phyloP scores from a whole-genome alignment of 169 alveolate genomes.

The Plasmodium vivax region DNA sequence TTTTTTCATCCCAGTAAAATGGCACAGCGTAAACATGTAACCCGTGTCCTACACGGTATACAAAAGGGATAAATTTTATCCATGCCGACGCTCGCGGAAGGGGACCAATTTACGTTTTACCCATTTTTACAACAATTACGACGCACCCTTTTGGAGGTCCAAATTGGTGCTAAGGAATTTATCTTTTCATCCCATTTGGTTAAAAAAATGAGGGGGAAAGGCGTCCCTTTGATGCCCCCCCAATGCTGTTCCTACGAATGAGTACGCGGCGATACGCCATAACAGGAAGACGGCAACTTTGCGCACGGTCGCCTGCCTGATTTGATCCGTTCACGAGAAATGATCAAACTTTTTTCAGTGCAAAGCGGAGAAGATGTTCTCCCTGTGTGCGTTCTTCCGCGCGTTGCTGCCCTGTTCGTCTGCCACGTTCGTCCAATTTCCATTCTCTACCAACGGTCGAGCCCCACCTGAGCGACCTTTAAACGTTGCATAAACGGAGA shows the following conservation, averaged over 20 bases:
- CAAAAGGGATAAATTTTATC: neutral
- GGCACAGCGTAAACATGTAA: neutral
- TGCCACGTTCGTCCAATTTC: neutral
- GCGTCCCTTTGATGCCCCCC: neutral
- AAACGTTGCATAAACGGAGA: neutral
- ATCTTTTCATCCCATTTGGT: neutral
- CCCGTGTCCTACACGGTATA: neutral
- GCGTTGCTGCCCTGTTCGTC: neutral
- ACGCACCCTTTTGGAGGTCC: neutral
- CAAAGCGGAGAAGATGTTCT: neutral
- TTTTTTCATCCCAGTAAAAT: neutral
- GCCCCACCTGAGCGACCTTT: neutral
- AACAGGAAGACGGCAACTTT: neutral
- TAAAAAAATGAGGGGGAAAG: neutral
- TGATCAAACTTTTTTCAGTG: neutral
- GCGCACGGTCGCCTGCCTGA: neutral
- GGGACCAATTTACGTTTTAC: neutral
- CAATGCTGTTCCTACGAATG: neutral
- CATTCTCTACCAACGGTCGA: neutral
- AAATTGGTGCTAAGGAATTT: neutral
- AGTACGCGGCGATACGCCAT: neutral
- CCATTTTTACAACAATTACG: neutral
- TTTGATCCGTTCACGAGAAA: neutral
- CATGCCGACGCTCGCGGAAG: neutral
- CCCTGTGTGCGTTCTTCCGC: neutral